Conservation (phyloP, 169 alveolate species). For the Miamiensis avidus region DNA sequence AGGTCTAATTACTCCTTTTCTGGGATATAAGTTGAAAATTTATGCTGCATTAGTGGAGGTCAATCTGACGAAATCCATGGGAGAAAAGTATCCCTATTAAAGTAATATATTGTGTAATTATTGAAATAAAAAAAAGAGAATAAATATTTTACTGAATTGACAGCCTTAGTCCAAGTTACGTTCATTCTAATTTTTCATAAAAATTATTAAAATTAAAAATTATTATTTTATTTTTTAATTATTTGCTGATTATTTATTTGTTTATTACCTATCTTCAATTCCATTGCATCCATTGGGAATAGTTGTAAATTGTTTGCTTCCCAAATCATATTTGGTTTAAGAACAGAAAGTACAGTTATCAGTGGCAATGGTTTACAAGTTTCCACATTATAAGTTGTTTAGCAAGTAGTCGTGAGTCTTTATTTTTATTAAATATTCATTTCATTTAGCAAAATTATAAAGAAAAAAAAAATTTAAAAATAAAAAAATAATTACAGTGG, state of each 20-base stretch:
- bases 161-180: conserved; percentile 63
- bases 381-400: conserved; percentile 36
- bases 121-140: too few relatives aligned
- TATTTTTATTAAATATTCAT: too few relatives aligned
- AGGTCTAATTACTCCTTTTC: conserved; percentile 61
- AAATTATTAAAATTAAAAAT: too few relatives aligned
- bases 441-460: too few relatives aligned
- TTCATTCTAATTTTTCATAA: conserved; percentile 59
- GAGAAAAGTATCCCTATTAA: conserved; percentile 52
- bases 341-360: conserved; percentile 55
- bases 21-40: conserved; percentile 66
- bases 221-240: too few relatives aligned
- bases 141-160: too few relatives aligned
- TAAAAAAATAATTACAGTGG: too few relatives aligned
- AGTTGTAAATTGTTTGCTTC: conserved; percentile 41
- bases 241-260: too few relatives aligned
- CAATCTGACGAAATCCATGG: conserved; percentile 59
- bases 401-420: too few relatives aligned
- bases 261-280: conserved; percentile 46
- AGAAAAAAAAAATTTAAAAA: too few relatives aligned
- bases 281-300: conserved; percentile 57
- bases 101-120: too few relatives aligned
- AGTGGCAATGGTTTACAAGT: conserved; percentile 47
- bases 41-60: conserved; percentile 69
- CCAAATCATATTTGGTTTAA: conserved; percentile 43